Percentiles rank a stretch among this genome's conserved stretches.
phyloP scores from a whole-genome alignment of 108 stramenopile genomes.

The Cyclotella baltica region DNA sequence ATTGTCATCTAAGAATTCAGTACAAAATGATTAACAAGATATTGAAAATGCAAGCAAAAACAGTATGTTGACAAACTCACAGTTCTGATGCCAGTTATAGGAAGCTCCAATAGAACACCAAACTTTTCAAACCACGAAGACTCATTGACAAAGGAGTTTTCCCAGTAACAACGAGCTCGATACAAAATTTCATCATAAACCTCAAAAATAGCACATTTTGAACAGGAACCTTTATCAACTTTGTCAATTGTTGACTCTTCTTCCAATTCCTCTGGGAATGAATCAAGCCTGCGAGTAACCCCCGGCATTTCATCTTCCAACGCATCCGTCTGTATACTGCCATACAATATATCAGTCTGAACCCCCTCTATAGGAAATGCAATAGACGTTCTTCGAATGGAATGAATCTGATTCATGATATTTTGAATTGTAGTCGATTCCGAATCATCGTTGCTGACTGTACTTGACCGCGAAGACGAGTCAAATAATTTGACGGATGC shows the following conservation, averaged over 20 bases:
- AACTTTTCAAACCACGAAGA: conserved; percentile 34
- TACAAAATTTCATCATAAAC: conserved; percentile 32
- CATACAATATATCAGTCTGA: not conserved
- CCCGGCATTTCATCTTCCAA: not conserved
- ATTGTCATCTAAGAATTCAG: conserved; percentile 28
- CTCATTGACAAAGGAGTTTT: conserved; percentile 21
- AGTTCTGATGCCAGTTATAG: conserved; percentile 32
- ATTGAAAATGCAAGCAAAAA: not conserved
- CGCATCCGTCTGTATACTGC: not conserved
- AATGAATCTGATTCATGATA: conserved; percentile 24
- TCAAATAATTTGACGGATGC: conserved; percentile 22
- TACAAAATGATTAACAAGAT: not conserved
- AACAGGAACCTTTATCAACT: conserved; percentile 4
- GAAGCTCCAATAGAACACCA: conserved; percentile 35
- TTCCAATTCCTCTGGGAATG: conserved; percentile 2
- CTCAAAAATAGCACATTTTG: conserved; percentile 18
- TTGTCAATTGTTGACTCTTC: conserved; percentile 26
- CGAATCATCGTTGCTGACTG: conserved; percentile 26
- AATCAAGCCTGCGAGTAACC: not conserved
- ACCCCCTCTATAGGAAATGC: not conserved
- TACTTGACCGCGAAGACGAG: not conserved
- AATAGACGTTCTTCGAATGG: conserved; percentile 11
- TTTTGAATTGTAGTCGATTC: conserved; percentile 16
- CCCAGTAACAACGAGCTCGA: conserved; percentile 16
- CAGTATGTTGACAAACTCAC: conserved; percentile 8